Evolutionary conservation across 805 yeast genomes (phyloP).

Genomic region (Suhomyces faveliae): DNA sequence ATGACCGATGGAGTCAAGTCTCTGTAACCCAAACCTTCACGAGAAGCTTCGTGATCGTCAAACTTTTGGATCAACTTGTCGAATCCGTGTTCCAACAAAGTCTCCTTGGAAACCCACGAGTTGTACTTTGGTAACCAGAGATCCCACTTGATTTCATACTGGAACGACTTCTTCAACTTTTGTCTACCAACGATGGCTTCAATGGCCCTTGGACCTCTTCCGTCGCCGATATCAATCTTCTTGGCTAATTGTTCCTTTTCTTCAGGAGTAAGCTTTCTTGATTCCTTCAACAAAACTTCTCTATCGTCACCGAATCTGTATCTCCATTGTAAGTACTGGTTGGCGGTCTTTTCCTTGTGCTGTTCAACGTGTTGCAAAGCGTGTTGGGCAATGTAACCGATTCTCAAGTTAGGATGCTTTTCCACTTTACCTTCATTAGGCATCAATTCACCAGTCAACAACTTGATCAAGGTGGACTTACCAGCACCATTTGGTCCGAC

Average conservation of each 20-base stretch:
- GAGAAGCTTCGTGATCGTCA: constrained; percentile 49
- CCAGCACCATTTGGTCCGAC: constrained; percentile 99
- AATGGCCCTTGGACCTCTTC: constrained; percentile 80
- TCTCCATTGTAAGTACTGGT: constrained; percentile 98
- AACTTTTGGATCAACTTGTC: constrained; percentile 43
- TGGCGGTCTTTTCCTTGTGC: constrained; percentile 97
- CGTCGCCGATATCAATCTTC: constrained; percentile 79
- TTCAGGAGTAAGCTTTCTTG: constrained; percentile 75
- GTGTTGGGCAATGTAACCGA: constrained; percentile 98
- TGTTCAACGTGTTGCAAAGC: constrained; percentile 96
- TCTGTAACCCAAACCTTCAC: constrained; percentile 48
- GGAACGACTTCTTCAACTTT: constrained; percentile 93
- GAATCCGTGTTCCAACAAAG: constrained; percentile 62
- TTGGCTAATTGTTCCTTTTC: constrained; percentile 77
- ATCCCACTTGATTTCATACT: constrained; percentile 94
- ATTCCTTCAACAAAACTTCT: constrained; percentile 90
- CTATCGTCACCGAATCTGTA: constrained; percentile 97
- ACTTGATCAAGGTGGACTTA: constrained; percentile 90
- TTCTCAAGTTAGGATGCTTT: constrained; percentile 96
- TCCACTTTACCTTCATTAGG: constrained; percentile 89
- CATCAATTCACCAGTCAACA: constrained; percentile 86
- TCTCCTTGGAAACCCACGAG: constrained; percentile 88
- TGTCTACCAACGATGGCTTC: constrained; percentile 98
- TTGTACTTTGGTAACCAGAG: constrained; percentile 89
- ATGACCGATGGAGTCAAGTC: constrained; percentile 82